Conservation (phyloP, 2,329 filamentous ascomycete genomes). For the Ascochyta clinopodiicola region DNA sequence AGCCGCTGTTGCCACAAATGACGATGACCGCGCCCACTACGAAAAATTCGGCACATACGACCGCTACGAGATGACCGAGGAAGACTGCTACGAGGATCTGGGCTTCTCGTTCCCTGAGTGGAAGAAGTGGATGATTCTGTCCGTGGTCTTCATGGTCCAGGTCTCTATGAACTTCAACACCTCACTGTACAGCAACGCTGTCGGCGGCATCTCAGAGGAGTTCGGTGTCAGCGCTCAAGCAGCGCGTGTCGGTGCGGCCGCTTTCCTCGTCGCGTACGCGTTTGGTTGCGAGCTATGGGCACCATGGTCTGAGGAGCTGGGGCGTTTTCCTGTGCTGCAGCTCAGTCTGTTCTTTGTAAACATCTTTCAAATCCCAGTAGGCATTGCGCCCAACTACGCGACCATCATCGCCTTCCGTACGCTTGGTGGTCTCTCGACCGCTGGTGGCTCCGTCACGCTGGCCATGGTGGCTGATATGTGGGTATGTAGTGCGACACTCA, state of each 20-base stretch:
- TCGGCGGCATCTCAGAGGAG: slow-evolving; percentile 62
- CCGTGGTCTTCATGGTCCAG: slow-evolving; percentile 61
- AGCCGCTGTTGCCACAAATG: slow-evolving; percentile 16
- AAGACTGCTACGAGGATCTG: slow-evolving; percentile 58
- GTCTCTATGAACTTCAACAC: slow-evolving; percentile 67
- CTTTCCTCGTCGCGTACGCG: slow-evolving; percentile 80
- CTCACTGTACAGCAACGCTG: slow-evolving; percentile 61
- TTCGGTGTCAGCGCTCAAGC: slow-evolving; percentile 72
- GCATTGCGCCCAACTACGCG: slow-evolving; percentile 74
- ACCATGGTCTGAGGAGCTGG: slow-evolving; percentile 84
- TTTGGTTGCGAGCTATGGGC: slow-evolving; percentile 91
- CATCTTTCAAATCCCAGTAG: slow-evolving; percentile 71
- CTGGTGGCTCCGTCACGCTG: slow-evolving; percentile 69
- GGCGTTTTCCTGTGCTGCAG: slow-evolving; percentile 78
- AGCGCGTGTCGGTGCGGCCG: slow-evolving; percentile 75
- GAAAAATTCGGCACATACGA: slow-evolving; percentile 50
- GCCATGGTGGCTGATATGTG: slow-evolving; percentile 71
- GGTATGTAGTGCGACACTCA: slow-evolving; percentile 9
- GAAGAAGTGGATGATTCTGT: slow-evolving; percentile 63
- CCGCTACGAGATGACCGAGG: slow-evolving; percentile 57
- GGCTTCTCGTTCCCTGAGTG: slow-evolving; percentile 57
- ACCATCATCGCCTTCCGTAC: slow-evolving; percentile 69
- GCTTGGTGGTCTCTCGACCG: slow-evolving; percentile 56
- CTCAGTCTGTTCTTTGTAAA: slow-evolving; percentile 77
- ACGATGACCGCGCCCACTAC: slow-evolving; percentile 38